These are phyloP conservation scores for Plasmodium vivax DNA, from an alignment of 169 alveolate species.

Conservation along the genomic window DNA sequence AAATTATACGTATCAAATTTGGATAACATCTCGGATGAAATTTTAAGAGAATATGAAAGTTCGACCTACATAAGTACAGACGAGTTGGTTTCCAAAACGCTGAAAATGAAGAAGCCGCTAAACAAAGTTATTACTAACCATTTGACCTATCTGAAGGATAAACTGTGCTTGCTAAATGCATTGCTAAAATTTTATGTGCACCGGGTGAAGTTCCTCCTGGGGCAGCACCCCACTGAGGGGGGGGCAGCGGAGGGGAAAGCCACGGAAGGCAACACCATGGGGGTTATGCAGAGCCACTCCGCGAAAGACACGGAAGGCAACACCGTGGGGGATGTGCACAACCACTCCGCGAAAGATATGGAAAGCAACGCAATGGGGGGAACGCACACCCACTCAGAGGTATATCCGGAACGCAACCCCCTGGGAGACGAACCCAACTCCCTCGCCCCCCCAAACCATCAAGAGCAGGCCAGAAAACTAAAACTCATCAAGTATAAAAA, in stretches of 20 bases:
- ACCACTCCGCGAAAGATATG: background rate
- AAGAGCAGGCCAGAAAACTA: background rate
- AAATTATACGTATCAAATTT: constrained; percentile 49
- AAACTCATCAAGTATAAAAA: constrained; percentile 42
- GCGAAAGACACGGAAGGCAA: background rate
- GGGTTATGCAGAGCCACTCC: background rate
- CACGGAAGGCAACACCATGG: background rate
- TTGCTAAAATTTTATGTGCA: constrained; percentile 38
- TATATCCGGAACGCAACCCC: background rate
- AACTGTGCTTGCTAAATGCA: constrained; percentile 18
- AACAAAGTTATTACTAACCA: constrained; percentile 18
- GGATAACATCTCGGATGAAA: constrained; percentile 51
- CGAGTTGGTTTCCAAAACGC: constrained; percentile 9
- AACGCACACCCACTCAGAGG: background rate
- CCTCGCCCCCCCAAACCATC: background rate
- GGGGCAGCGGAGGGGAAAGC: background rate
- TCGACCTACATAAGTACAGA: constrained; percentile 27
- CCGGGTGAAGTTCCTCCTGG: background rate
- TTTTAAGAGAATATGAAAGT: constrained; percentile 40
- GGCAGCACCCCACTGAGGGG: background rate
- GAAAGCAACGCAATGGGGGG: background rate
- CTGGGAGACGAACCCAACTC: background rate
- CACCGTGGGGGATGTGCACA: background rate
- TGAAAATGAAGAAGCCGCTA: constrained; percentile 43
- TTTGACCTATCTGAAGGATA: constrained; percentile 38